Percentiles rank a stretch among this genome's conserved stretches.
Conservation (phyloP, 176 grass and related monocot species). For the Neostapfia colusana region DNA sequence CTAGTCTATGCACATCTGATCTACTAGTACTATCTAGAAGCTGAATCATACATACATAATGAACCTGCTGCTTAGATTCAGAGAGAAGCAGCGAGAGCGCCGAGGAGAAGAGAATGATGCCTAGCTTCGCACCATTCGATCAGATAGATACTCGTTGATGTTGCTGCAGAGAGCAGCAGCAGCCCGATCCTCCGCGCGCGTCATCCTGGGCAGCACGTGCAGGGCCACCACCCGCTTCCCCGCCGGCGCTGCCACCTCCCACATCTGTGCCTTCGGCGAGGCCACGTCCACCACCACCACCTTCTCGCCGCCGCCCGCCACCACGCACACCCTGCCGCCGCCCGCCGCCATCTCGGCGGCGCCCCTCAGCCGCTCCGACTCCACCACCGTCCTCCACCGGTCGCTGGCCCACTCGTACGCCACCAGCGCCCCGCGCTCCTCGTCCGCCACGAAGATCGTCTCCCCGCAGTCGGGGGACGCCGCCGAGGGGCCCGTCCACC, state of each 20-base stretch:
- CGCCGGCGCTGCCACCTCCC: conserved; percentile 60
- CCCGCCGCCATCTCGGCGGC: conserved; percentile 59
- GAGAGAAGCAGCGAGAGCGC: no score
- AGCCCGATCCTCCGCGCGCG: no score
- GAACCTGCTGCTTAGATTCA: no score
- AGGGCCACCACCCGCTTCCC: conserved; percentile 65
- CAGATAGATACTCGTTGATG: no score
- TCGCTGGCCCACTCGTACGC: conserved; percentile 63
- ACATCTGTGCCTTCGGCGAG: conserved; percentile 11
- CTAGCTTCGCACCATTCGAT: no score
- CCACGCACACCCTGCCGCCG: conserved; percentile 55
- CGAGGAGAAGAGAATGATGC: no score
- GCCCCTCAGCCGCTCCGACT: conserved; percentile 51
- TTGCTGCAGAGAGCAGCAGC: no score
- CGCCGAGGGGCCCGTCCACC: conserved; percentile 66
- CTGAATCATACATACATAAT: no score
- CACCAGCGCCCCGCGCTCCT: conserved; percentile 44
- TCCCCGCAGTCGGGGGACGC: not conserved
- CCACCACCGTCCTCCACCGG: conserved; percentile 49
- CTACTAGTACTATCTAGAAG: no score
- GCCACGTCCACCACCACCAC: conserved; percentile 56
- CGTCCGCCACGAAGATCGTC: conserved; percentile 62
- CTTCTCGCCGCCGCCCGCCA: conserved; percentile 28
- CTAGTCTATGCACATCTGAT: no score
- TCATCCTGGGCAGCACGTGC: conserved; percentile 80